Conservation (phyloP, 2,329 filamentous ascomycete species). For the Aureobasidium sp. region DNA sequence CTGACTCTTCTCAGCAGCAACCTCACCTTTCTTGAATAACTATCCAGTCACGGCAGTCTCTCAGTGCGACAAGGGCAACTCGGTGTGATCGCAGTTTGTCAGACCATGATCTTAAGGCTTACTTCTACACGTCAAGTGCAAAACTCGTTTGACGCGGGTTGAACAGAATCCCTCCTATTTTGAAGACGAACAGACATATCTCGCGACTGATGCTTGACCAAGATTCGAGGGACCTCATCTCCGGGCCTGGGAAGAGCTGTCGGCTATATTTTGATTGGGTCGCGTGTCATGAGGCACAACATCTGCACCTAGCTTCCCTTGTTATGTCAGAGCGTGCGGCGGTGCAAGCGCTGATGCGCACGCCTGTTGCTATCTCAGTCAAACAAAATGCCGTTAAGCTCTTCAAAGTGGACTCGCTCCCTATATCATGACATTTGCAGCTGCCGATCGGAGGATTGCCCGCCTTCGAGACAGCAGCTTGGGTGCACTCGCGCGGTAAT, state of each 20-base stretch:
- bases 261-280: neutral
- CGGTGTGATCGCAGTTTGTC: neutral
- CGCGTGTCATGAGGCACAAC: neutral
- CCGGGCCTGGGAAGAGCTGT: neutral
- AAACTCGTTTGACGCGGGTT: neutral
- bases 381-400: neutral
- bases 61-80: neutral
- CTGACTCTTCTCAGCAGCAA: neutral
- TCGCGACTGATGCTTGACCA: neutral
- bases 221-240: neutral
- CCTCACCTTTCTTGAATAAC: neutral
- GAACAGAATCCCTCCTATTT: too few relatives aligned
- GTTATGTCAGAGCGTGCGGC: neutral
- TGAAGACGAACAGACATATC: neutral
- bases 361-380: neutral
- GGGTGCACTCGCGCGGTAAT: neutral
- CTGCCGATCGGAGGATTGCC: neutral
- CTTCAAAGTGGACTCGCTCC: neutral
- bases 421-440: neutral
- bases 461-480: neutral
- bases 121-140: too few relatives aligned
- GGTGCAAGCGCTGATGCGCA: slow-evolving; percentile 8
- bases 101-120: neutral
- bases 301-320: neutral
- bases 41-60: neutral